phyloP scores from a whole-genome alignment of 2,329 filamentous ascomycete species.

The Colletotrichum sp. region DNA sequence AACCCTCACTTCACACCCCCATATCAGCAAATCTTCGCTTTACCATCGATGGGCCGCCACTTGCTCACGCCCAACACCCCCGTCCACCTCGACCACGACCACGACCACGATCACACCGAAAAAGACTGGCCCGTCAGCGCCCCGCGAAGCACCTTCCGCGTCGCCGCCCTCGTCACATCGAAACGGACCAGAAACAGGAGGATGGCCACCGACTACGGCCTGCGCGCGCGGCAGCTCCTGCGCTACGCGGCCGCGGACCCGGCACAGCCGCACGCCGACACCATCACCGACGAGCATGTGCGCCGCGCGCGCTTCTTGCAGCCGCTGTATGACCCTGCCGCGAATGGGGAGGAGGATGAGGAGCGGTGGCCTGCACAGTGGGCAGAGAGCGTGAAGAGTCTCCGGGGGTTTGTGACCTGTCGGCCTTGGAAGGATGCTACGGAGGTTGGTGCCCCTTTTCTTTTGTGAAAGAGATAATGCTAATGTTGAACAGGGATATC shows the following conservation, averaged over 20 bases:
- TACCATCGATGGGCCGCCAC: background rate
- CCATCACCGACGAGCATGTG: background rate
- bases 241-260: background rate
- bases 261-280: background rate
- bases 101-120: background rate
- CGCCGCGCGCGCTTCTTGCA: background rate
- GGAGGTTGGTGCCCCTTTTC: background rate
- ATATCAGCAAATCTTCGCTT: background rate
- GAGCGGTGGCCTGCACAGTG: background rate
- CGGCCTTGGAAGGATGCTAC: background rate
- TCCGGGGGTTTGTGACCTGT: background rate
- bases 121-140: background rate
- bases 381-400: background rate
- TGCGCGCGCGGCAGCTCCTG: background rate
- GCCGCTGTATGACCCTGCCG: background rate
- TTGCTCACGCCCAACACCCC: background rate
- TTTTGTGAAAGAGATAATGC: background rate
- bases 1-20: background rate
- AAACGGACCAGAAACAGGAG: background rate
- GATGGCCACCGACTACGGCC: background rate
- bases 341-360: background rate
- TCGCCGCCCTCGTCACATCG: background rate
- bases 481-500: background rate
- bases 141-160: background rate
- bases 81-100: background rate